Evolutionary conservation across 371 early-diverging fungal genomes (phyloP), one percentile per base, ranked within the genome.

Genomic region (Rhizopus stolonifer): DNA sequence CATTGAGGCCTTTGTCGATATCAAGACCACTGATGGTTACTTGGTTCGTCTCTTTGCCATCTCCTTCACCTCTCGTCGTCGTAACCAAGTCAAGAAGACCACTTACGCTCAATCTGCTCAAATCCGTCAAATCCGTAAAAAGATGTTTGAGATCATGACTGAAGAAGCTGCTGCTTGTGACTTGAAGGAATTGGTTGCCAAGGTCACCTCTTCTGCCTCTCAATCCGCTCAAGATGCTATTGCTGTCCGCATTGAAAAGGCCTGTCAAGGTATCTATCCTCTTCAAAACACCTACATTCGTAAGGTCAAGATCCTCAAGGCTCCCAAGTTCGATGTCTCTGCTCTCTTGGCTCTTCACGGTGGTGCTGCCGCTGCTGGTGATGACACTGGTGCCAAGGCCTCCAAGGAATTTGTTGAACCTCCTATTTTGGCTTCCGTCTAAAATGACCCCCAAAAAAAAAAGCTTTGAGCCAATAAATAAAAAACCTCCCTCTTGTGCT

Each of bases 1-100:
- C 57, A 94, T 99, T 56, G 99, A 99, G 84, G 98, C 97, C 56
- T 84, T 90, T 77, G 86, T 92, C 40, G 99, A 99, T 75, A 91
- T 99, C 81, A 96, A 95, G 87, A 98, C 99, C 78, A 94, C 94
- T 67, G 99, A 99, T 81, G 99, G 98, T 61, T 97, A 97, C 87
- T 83, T 93, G 58, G 81, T 99, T 69, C 94, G 99, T 70, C 80
- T 98, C 63, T 99, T 99, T 74, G 85, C 88, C 66, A 91, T 96
- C 71, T 96, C 89, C 61, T 96, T 98, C 89, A 99, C 99, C 82
- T 87, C 89, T 83, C 88, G 93, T 65, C 87, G 91, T 65, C 82
- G 80, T 49, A 87, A 88, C 86, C 96, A 95, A 83, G 80, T 91
- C 75, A 87, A 87, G 82, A 96, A 95, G 88, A 97, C 97, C 74